phyloP scores from a whole-genome alignment of 2,329 filamentous ascomycete species.

The Fusarium odoratissimum region DNA sequence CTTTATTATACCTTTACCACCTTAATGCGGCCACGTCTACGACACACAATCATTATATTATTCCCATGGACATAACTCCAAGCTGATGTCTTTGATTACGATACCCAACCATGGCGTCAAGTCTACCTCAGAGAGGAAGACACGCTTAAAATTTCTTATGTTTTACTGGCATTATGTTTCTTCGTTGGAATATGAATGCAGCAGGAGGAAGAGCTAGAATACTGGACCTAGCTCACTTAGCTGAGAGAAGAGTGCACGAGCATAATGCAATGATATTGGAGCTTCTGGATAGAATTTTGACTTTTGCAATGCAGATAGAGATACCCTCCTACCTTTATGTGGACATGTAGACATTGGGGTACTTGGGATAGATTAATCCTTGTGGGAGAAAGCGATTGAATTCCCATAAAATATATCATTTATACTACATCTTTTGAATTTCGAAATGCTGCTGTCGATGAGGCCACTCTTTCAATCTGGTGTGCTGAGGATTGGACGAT shows the following conservation, averaged over 20 bases:
- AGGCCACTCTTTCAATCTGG: background rate
- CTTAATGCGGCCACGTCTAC: slow-evolving; percentile 46
- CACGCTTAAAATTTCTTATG: slow-evolving; percentile 26
- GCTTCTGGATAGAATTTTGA: slow-evolving; percentile 27
- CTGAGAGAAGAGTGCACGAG: slow-evolving; percentile 21
- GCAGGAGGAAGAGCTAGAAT: slow-evolving; percentile 11
- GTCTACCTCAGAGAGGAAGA: slow-evolving; percentile 24
- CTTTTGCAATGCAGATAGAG: slow-evolving; percentile 23
- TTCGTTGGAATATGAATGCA: slow-evolving; percentile 21
- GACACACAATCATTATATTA: slow-evolving; percentile 26
- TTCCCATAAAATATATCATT: slow-evolving; percentile 6
- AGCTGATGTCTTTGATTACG: slow-evolving; percentile 36
- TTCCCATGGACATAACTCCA: slow-evolving; percentile 15
- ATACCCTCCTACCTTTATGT: slow-evolving; percentile 37
- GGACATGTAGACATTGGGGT: slow-evolving; percentile 27
- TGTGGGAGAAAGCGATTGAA: slow-evolving; percentile 7
- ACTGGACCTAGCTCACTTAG: slow-evolving; percentile 12
- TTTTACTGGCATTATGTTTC: slow-evolving; percentile 14
- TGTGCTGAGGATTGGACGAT: background rate
- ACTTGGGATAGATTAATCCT: slow-evolving; percentile 15
- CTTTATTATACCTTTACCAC: slow-evolving; percentile 15
- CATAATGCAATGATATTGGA: slow-evolving; percentile 25
- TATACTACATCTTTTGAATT: background rate
- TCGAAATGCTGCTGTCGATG: background rate
- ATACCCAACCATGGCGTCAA: slow-evolving; percentile 40